phyloP scores from a whole-genome alignment of 192 early-diverging fungal species.

The Podila epicladia region DNA sequence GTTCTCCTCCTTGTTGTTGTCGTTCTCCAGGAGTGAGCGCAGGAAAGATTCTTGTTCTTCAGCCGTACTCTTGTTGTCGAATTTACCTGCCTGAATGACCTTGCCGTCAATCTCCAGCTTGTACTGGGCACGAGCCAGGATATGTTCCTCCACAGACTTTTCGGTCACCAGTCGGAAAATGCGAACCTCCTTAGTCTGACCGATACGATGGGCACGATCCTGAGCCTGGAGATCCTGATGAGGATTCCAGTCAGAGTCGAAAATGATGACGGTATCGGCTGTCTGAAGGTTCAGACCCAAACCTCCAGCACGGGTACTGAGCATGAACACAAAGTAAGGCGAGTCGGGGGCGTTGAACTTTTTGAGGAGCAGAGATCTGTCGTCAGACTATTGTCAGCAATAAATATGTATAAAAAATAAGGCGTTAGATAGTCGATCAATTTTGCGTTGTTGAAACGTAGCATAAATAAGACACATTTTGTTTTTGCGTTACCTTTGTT shows the following conservation, averaged over 20 bases:
- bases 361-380: conserved; percentile 81
- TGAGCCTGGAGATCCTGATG: conserved; percentile 99
- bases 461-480: background rate
- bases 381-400: conserved; percentile 67
- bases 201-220: conserved; percentile 99
- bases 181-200: conserved; percentile 97
- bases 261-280: conserved; percentile 98
- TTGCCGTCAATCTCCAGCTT: conserved; percentile 98
- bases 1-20: conserved; percentile 82
- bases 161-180: conserved; percentile 93
- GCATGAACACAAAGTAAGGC: conserved; percentile 87
- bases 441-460: background rate
- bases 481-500: conserved; percentile 66
- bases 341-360: conserved; percentile 86
- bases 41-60: conserved; percentile 94
- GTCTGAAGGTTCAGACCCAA: conserved; percentile 96
- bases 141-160: conserved; percentile 93
- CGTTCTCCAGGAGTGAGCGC: conserved; percentile 81
- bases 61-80: conserved; percentile 95
- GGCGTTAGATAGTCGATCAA: background rate
- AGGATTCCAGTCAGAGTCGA: conserved; percentile 99
- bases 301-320: conserved; percentile 97
- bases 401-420: background rate
- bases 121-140: conserved; percentile 92
- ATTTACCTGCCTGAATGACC: conserved; percentile 99